Evolutionary conservation across 306 rosid genomes (phyloP).

Genomic region (Neltuma alba): DNA sequence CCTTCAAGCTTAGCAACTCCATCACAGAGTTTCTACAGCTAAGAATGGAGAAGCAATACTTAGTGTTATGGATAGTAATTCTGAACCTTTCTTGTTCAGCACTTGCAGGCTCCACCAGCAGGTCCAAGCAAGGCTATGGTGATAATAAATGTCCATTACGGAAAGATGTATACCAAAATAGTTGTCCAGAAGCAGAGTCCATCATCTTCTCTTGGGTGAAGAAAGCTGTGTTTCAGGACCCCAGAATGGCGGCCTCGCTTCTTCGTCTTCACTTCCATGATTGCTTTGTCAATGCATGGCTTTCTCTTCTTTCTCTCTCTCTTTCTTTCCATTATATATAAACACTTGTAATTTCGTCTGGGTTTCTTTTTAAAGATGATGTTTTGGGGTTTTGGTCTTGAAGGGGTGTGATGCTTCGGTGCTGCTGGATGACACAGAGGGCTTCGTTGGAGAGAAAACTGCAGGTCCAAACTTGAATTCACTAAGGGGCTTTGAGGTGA

Average conservation of each 20-base stretch:
- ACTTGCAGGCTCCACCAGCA: slow-evolving; percentile 37
- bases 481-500: slow-evolving; percentile 82
- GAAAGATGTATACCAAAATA: slow-evolving; percentile 37
- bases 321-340: neutral
- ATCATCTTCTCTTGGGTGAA: slow-evolving; percentile 68
- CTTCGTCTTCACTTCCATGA: slow-evolving; percentile 90
- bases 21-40: neutral
- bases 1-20: slow-evolving; percentile 19
- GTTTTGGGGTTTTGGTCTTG: neutral
- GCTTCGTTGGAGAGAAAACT: slow-evolving; percentile 78
- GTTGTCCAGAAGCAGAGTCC: slow-evolving; percentile 74
- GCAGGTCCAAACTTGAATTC: slow-evolving; percentile 86
- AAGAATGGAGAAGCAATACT: slow-evolving; percentile 34
- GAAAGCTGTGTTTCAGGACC: slow-evolving; percentile 52
- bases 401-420: slow-evolving; percentile 93
- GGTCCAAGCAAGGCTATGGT: slow-evolving; percentile 46
- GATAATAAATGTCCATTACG: slow-evolving; percentile 41
- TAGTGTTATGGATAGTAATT: slow-evolving; percentile 39
- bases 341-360: neutral
- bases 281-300: slow-evolving; percentile 88
- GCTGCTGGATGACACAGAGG: slow-evolving; percentile 63
- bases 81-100: slow-evolving; percentile 46
- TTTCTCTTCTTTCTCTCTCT: neutral
- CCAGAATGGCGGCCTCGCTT: slow-evolving; percentile 90
- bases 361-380: neutral